Evolutionary conservation across 306 rosid species (phyloP).

Genomic region (Medicago truncatula): DNA sequence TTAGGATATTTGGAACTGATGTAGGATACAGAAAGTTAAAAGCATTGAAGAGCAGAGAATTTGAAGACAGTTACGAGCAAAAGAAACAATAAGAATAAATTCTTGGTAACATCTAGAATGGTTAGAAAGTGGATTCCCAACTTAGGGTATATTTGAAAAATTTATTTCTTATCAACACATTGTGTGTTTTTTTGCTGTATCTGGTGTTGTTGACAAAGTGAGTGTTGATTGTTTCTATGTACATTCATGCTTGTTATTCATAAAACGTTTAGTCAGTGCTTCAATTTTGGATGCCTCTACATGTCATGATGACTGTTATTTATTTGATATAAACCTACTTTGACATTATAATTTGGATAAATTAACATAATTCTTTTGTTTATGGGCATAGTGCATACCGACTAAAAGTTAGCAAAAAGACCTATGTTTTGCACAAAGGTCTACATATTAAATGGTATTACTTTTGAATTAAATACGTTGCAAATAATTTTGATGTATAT

Average conservation of each 20-base stretch:
- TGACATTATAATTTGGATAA: not conserved
- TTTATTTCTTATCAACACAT: conserved; percentile 37
- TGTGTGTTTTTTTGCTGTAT: conserved; percentile 41
- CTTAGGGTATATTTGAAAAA: conserved; percentile 43
- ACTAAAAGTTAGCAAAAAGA: no score
- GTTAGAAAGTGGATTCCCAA: conserved; percentile 42
- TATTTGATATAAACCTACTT: conserved; percentile 14
- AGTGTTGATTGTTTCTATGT: conserved; percentile 43
- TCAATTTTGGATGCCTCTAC: conserved; percentile 15
- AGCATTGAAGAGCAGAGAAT: conserved; percentile 59
- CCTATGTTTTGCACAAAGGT: no score
- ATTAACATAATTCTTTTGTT: not conserved
- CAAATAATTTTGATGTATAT: no score
- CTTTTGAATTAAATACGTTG: no score
- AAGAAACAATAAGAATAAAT: conserved; percentile 37
- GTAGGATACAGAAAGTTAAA: conserved; percentile 83
- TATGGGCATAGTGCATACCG: no score
- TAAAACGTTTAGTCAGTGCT: conserved; percentile 35
- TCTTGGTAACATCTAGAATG: conserved; percentile 40
- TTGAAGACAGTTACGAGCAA: conserved; percentile 56
- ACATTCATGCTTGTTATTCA: conserved; percentile 44
- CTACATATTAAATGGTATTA: no score
- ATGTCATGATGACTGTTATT: conserved; percentile 26
- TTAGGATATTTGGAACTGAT: conserved; percentile 89
- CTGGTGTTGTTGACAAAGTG: conserved; percentile 41